Percentiles rank a stretch among this genome's conserved stretches.
Conservation (phyloP, 1,284 basidiomycete genomes). For the Thecaphora thlaspeos region DNA sequence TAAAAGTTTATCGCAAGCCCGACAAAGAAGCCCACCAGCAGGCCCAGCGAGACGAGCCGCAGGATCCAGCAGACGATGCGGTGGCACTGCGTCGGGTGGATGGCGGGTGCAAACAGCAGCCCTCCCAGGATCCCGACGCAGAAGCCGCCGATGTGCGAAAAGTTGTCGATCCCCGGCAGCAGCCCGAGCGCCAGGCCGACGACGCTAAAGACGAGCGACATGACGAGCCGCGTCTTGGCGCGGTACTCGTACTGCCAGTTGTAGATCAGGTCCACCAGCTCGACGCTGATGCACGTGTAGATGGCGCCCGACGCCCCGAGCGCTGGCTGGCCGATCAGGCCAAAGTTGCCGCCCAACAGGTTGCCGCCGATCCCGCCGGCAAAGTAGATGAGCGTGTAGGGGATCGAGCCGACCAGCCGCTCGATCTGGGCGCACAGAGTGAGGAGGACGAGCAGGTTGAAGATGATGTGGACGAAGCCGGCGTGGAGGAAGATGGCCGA, state of each 20-base stretch:
- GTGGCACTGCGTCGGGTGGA: slow-evolving; percentile 71
- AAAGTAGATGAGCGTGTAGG: slow-evolving; percentile 79
- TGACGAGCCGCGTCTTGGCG: slow-evolving; percentile 64
- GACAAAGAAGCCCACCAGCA: slow-evolving; percentile 77
- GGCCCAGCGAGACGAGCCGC: slow-evolving; percentile 71
- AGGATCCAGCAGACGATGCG: slow-evolving; percentile 72
- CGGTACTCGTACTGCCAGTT: slow-evolving; percentile 75
- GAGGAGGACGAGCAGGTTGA: slow-evolving; percentile 87
- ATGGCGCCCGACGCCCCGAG: slow-evolving; percentile 87
- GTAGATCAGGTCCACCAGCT: slow-evolving; percentile 77
- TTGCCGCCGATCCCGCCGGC: slow-evolving; percentile 80
- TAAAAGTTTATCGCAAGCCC: slow-evolving; percentile 86
- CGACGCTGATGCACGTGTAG: slow-evolving; percentile 82
- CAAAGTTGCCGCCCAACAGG: slow-evolving; percentile 78
- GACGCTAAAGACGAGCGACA: slow-evolving; percentile 78
- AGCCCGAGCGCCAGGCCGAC: slow-evolving; percentile 78
- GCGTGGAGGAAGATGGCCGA: slow-evolving; percentile 75
- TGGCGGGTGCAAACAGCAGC: slow-evolving; percentile 83
- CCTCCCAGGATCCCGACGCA: slow-evolving; percentile 65
- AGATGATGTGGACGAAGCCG: slow-evolving; percentile 75
- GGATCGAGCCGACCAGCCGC: slow-evolving; percentile 66
- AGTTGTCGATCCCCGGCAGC: slow-evolving; percentile 58
- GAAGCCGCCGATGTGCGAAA: slow-evolving; percentile 61
- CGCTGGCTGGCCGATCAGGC: slow-evolving; percentile 84
- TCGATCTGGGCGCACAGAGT: slow-evolving; percentile 73